Conservation (phyloP, 768 basidiomycete species). For the Termitomyces titanicus region DNA sequence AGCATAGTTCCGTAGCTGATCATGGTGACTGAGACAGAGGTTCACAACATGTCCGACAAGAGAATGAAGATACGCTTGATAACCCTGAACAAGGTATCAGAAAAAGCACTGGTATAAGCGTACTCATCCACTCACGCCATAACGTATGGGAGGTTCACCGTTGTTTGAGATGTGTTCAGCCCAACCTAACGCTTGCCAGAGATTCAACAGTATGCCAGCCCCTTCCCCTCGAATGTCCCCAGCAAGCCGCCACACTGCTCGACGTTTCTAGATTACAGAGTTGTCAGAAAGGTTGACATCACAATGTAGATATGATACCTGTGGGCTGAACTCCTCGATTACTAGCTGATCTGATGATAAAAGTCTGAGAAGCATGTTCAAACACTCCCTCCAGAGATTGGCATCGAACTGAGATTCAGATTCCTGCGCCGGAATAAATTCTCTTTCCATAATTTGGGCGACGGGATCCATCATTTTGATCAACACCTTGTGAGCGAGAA, state of each 20-base stretch:
- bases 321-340: constrained; percentile 93
- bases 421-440: constrained; percentile 75
- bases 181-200: constrained; percentile 88
- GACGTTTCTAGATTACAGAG: constrained; percentile 64
- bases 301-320: constrained; percentile 43
- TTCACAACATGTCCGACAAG: constrained; percentile 90
- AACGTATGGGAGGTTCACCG: constrained; percentile 54
- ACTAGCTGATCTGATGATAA: constrained; percentile 88
- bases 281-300: neutral
- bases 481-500: constrained; percentile 83
- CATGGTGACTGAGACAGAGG: constrained; percentile 92
- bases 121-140: constrained; percentile 55
- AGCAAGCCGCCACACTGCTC: constrained; percentile 94
- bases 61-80: constrained; percentile 77
- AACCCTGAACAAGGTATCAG: constrained; percentile 49
- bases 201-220: constrained; percentile 66
- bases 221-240: constrained; percentile 95
- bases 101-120: neutral
- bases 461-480: constrained; percentile 87
- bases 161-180: constrained; percentile 53
- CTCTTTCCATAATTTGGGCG: constrained; percentile 67
- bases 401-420: constrained; percentile 66
- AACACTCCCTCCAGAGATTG: constrained; percentile 75
- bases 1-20: constrained; percentile 84
- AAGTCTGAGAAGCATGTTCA: constrained; percentile 79